Base-by-base conservation (phyloP, 495 filamentous ascomycete species). In the Cercophora scortea region DNA sequence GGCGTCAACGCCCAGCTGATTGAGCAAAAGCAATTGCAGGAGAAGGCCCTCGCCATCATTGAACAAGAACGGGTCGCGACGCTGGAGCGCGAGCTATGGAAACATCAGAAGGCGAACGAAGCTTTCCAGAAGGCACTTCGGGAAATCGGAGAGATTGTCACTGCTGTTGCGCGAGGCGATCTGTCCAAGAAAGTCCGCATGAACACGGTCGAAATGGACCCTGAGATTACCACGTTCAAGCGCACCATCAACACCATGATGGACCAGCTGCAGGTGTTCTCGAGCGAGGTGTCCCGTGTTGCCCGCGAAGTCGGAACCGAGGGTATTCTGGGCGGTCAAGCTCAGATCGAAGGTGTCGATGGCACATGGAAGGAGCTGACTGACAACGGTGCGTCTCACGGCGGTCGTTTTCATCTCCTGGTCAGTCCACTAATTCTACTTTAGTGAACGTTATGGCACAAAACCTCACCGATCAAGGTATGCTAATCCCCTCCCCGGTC, bases 141-240 rank as follows among this genome's bases (percentile, higher is more conserved):
- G 51, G 93, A 99, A 69, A 99, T 99, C 65, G 93, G 93, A 49
- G 92, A 87, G 57, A 97, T 99, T 56, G 89, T 96, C 61, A 95
- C 90, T 6, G 89, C 89, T 52, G 93, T 96, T 42, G 93, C 93
- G 47, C 88, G 90, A 56, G 93, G 93, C 71, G 93, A 99, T 64
- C 76, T 99, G 48, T 95, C 89, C 66, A 96, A 95, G 79, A 97
- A 97, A 71, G 94, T 97, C 48, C 83, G 91, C 44, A 93, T 99
- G 60, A 92, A 97, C 65, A 87, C 88, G 8, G 81, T 90, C 59
- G 93, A 99, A 70, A 93, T 96, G 88, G 93, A 99, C 77, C 91
- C 93, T 1, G 94, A 99, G 76, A 99, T 99, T 61, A 89, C 88
- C n/a, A 92, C 87, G 5, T 99, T 99, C 79, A 99, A 99, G 75